A percentile compares a stretch with the other conserved stretches of the same genome.
Evolutionary conservation across 495 filamentous ascomycete genomes (phyloP).

Genomic region (Neurospora tetrasperma): DNA sequence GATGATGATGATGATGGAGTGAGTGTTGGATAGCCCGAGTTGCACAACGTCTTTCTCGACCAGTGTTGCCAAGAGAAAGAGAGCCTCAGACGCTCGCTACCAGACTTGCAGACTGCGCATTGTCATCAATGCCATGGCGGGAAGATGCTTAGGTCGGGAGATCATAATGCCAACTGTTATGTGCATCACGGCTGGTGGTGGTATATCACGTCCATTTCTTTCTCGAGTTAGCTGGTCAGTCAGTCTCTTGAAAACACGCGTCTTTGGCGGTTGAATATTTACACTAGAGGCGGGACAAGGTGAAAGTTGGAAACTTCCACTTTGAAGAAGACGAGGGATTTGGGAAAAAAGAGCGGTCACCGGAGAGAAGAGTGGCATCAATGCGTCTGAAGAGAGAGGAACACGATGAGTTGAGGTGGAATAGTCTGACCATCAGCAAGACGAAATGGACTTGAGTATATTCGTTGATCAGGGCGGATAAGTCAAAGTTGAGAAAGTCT

Average conservation of each 20-base stretch:
- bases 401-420: not conserved
- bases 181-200: not conserved
- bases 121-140: not conserved
- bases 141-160: not conserved
- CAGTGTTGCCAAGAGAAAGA: not conserved
- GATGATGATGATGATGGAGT: not conserved
- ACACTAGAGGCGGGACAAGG: not conserved
- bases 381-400: not conserved
- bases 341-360: not conserved
- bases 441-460: not conserved
- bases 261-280: not conserved
- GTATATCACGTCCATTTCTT: not conserved
- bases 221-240: not conserved
- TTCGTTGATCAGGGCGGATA: not conserved
- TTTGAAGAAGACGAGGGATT: not conserved
- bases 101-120: not conserved
- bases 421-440: not conserved
- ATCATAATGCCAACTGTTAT: not conserved
- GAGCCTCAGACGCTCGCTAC: not conserved
- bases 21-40: not conserved
- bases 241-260: not conserved
- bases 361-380: not conserved
- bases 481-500: not conserved
- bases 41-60: not conserved
- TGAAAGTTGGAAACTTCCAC: not conserved